Conservation (phyloP, 768 basidiomycete species). For the Mycena leptocephala region DNA sequence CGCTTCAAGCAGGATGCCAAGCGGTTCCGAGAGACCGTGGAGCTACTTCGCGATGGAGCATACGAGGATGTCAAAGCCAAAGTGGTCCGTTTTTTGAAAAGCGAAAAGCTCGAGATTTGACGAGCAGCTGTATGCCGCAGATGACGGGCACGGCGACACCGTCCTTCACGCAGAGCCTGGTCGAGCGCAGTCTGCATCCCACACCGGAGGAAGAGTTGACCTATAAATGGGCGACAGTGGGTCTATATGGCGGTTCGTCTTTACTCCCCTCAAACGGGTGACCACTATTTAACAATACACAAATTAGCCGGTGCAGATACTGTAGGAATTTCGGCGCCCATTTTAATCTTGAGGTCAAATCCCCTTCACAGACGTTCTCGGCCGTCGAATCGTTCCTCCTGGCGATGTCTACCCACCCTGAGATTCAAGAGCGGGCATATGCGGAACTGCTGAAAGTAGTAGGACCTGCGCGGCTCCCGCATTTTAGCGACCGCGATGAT, state of each 20-base stretch:
- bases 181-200: neutral
- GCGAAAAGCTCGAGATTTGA: too few species aligned
- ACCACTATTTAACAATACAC: too few species aligned
- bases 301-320: slow-evolving; percentile 1
- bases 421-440: slow-evolving; percentile 43
- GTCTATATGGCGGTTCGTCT: neutral
- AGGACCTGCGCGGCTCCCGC: slow-evolving; percentile 46
- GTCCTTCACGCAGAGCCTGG: neutral
- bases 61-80: neutral
- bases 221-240: slow-evolving; percentile 1
- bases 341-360: neutral
- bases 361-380: slow-evolving; percentile 36
- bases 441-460: slow-evolving; percentile 45
- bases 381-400: slow-evolving; percentile 34
- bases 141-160: slow-evolving; percentile 1
- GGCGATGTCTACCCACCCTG: slow-evolving; percentile 38
- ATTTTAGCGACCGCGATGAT: slow-evolving; percentile 41
- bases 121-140: too few species aligned
- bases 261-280: neutral
- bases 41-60: neutral
- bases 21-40: neutral
- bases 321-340: neutral
- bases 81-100: neutral
- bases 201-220: neutral
- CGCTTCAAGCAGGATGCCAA: slow-evolving; percentile 9